Conservation (phyloP, 129 eudicot genomes). For the Flaveria bidentis region DNA sequence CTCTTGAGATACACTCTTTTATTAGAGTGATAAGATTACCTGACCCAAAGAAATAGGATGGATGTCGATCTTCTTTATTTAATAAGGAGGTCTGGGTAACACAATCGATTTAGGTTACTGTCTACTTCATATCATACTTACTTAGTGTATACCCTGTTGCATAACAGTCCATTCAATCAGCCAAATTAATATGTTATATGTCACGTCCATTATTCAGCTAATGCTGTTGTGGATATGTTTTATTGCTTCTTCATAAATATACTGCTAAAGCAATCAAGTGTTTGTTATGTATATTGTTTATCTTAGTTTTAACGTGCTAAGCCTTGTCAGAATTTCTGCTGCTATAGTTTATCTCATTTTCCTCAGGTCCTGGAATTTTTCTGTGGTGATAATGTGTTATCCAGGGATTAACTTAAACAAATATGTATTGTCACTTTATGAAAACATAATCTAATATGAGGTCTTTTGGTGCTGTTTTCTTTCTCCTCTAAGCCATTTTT, state of each 20-base stretch:
- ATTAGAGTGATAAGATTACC: background rate
- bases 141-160: background rate
- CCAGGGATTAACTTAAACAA: too few species aligned
- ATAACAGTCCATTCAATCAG: background rate
- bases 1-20: too few species aligned
- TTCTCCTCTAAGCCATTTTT: background rate
- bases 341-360: background rate
- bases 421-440: too few species aligned
- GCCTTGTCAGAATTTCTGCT: background rate
- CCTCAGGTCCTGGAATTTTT: background rate
- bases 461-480: too few species aligned
- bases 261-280: slow-evolving; percentile 6
- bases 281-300: background rate
- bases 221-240: background rate
- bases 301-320: background rate
- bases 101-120: background rate
- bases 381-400: too few species aligned
- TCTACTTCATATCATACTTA: background rate
- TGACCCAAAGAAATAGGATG: background rate
- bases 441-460: too few species aligned
- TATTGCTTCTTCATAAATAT: background rate
- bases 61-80: background rate
- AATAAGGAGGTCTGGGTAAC: background rate
- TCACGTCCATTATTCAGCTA: background rate
- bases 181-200: background rate